A percentile compares a stretch with the other conserved stretches of the same genome.
These are phyloP conservation scores for Kluyveromyces aestuarii DNA, from an alignment of 805 yeast species.

Conservation along the genomic window DNA sequence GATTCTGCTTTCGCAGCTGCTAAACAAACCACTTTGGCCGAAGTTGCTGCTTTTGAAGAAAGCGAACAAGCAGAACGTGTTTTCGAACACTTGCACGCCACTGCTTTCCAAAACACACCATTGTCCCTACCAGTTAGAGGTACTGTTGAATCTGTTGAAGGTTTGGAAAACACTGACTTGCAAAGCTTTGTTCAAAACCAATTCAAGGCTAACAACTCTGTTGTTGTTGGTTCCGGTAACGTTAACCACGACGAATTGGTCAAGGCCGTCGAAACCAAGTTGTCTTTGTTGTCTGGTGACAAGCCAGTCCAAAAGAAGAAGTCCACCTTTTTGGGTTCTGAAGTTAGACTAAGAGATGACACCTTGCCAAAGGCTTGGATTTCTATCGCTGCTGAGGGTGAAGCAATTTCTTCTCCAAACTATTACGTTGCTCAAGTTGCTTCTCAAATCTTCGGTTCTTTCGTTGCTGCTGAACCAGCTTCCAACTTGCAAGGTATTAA, in stretches of 20 bases:
- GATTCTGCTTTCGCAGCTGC: constrained; percentile 40
- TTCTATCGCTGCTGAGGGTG: constrained; percentile 69
- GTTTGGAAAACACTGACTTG: constrained; percentile 51
- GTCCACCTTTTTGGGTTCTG: constrained; percentile 74
- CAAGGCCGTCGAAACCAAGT: constrained; percentile 47
- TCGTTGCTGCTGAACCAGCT: constrained; percentile 45
- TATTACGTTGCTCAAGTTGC: constrained; percentile 69
- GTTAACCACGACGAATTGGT: constrained; percentile 61
- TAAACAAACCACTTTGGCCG: constrained; percentile 37
- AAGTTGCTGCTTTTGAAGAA: constrained; percentile 48
- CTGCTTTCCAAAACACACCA: constrained; percentile 83
- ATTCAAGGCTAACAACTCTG: constrained; percentile 55
- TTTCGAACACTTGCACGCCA: constrained; percentile 66
- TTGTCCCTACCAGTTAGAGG: constrained; percentile 71
- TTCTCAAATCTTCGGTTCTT: constrained; percentile 50
- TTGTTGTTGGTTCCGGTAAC: constrained; percentile 63
- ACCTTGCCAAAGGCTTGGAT: constrained; percentile 74
- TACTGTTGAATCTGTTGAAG: constrained; percentile 54
- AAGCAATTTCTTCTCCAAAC: constrained; percentile 51
- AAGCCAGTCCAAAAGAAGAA: constrained; percentile 43
- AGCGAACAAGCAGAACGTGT: constrained; percentile 46
- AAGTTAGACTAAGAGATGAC: constrained; percentile 82
- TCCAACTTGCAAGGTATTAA: constrained; percentile 57
- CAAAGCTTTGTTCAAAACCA: constrained; percentile 45
- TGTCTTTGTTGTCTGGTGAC: constrained; percentile 35